These are phyloP conservation scores for Urostyla sp. DNA, from an alignment of 73 alveolate genomes.

Conservation along the genomic window DNA sequence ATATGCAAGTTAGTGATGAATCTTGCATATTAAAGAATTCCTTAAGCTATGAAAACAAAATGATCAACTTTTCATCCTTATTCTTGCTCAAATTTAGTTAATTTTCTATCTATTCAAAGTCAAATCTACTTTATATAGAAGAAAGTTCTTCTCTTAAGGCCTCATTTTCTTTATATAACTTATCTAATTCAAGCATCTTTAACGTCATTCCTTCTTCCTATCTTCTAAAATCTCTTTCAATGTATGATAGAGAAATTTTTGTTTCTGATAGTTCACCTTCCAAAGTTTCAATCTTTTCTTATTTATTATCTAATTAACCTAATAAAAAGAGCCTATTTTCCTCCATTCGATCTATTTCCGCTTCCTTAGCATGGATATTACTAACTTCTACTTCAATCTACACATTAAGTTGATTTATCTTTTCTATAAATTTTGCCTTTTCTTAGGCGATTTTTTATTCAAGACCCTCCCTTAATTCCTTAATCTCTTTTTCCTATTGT, in stretches of 20 bases:
- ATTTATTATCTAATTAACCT: too few species aligned
- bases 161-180: constrained; percentile 43
- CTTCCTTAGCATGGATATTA: too few species aligned
- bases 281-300: too few species aligned
- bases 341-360: too few species aligned
- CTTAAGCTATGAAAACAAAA: neutral
- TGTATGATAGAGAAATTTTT: neutral
- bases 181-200: constrained; percentile 22
- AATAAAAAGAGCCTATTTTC: too few species aligned
- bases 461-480: too few species aligned
- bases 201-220: constrained; percentile 51
- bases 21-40: constrained; percentile 21
- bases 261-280: constrained; percentile 16
- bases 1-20: neutral
- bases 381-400: too few species aligned
- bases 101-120: constrained; percentile 12
- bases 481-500: too few species aligned
- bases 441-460: too few species aligned
- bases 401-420: too few species aligned
- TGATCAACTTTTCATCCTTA: neutral
- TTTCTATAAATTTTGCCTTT: too few species aligned
- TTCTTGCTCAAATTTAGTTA: constrained; percentile 7
- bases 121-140: constrained; percentile 1
- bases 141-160: constrained; percentile 32
- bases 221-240: constrained; percentile 46